Evolutionary conservation across 73 alveolate species (phyloP).

Genomic region (Paramecium sonneborni): DNA sequence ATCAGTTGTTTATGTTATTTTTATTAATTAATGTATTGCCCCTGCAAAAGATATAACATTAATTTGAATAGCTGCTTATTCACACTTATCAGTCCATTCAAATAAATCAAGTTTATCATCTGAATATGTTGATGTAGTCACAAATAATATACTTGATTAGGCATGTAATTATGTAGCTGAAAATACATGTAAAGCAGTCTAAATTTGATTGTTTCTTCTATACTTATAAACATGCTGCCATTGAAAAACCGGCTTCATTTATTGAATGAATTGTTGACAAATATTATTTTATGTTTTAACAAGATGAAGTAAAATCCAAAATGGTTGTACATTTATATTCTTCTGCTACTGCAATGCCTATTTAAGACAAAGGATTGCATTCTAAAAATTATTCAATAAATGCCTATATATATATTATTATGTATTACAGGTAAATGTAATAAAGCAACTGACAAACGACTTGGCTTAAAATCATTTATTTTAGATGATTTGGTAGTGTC

Average conservation of each 20-base stretch:
- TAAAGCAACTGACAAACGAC: background rate
- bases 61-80: background rate
- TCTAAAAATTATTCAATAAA: background rate
- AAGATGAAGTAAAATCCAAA: slow-evolving; percentile 19
- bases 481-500: slow-evolving; percentile 27
- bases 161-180: slow-evolving; percentile 4
- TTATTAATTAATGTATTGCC: background rate
- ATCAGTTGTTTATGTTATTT: background rate
- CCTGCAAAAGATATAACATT: slow-evolving; percentile 45
- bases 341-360: slow-evolving; percentile 16
- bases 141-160: background rate
- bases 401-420: no score
- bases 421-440: background rate
- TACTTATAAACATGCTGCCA: slow-evolving; percentile 45
- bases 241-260: slow-evolving; percentile 44
- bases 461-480: background rate
- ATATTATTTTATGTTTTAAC: slow-evolving; percentile 3
- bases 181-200: slow-evolving; percentile 16
- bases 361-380: background rate
- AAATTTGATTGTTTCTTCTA: background rate
- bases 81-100: background rate
- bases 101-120: slow-evolving; percentile 28
- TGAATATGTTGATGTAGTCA: slow-evolving; percentile 37
- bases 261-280: background rate
- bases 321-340: background rate